Base-by-base conservation (phyloP, 2,329 filamentous ascomycete genomes). In the Colletotrichum abscissum region DNA sequence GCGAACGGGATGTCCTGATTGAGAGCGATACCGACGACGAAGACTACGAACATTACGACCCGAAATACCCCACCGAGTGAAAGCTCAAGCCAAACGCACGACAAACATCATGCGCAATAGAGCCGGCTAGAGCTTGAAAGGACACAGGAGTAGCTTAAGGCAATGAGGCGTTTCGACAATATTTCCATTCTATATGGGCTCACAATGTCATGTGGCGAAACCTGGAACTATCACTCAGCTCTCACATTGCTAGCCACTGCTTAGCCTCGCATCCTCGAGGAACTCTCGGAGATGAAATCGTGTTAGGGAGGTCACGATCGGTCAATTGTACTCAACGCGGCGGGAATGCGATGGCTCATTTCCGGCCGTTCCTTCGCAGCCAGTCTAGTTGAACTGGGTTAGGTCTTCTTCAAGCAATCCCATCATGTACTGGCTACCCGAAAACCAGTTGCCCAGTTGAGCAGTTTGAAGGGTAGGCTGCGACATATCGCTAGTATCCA, bases 1-100 rank as follows among this genome's bases (percentile, higher is more conserved):
- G n/a, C 28, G 70, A 64, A 19, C 58, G n/a, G 38, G 58, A 63
- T 12, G 11, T n/a, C 4, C 7, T 24, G n/a, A 81, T 79, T 2
- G 90, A 92, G 79, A 92, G 89, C 75, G 91, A 92, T 76, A 91
- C 88, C 1, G 92, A 93, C 64, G 92, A 93, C 75, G 92, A 94
- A 77, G 92, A 89, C 2, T 94, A 94, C 79, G 90, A 93, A 75
- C 85, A 92, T 63, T 93, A 94, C 79, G 86, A 92, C 76, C 91
- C 91, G 1, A 83, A 86, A 46, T 83, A 84, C 65, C 91, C 91
- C 28, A 92, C 91, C 1, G 87, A 91, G 75, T 92, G 84, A 91
- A 67, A 22, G 9, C 26, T 22, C 28, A 11, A 4, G 4, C 7
- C 54, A 49, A 19, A 28, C 8, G 9, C 8, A 16, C 16, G n/a